phyloP scores from a whole-genome alignment of 805 yeast genomes.

The Sugiyamaella chiloensis region DNA sequence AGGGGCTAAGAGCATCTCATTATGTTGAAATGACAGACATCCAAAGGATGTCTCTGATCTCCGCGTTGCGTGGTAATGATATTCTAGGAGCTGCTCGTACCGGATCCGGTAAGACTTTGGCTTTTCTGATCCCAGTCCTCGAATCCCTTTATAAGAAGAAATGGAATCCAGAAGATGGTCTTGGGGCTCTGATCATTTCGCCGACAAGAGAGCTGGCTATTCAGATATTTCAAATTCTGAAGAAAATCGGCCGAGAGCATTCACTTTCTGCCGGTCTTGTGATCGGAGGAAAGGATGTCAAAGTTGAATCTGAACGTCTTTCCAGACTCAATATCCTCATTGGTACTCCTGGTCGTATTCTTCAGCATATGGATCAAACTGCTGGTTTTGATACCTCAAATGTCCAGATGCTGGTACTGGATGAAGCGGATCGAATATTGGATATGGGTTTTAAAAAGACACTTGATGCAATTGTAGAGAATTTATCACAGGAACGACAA shows the following conservation, averaged over 20 bases:
- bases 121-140: constrained; percentile 77
- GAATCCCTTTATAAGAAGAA: constrained; percentile 56
- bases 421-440: constrained; percentile 88
- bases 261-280: constrained; percentile 85
- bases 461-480: constrained; percentile 72
- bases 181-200: constrained; percentile 85
- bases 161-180: constrained; percentile 82
- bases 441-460: constrained; percentile 92
- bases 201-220: constrained; percentile 91
- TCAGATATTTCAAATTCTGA: constrained; percentile 82
- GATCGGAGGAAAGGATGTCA: constrained; percentile 89
- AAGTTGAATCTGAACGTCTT: constrained; percentile 76
- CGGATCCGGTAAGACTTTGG: constrained; percentile 87
- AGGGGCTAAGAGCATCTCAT: constrained; percentile 75
- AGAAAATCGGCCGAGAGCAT: constrained; percentile 73
- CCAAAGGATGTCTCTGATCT: constrained; percentile 74
- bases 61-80: constrained; percentile 73
- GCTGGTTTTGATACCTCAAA: constrained; percentile 72
- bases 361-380: constrained; percentile 90
- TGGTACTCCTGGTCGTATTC: constrained; percentile 87
- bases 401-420: constrained; percentile 74
- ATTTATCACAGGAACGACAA: constrained; percentile 77
- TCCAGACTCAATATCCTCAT: constrained; percentile 75
- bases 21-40: constrained; percentile 81
- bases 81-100: constrained; percentile 86